Evolutionary conservation across 2,329 filamentous ascomycete species (phyloP).

Genomic region (Pseudogymnoascus sp.): DNA sequence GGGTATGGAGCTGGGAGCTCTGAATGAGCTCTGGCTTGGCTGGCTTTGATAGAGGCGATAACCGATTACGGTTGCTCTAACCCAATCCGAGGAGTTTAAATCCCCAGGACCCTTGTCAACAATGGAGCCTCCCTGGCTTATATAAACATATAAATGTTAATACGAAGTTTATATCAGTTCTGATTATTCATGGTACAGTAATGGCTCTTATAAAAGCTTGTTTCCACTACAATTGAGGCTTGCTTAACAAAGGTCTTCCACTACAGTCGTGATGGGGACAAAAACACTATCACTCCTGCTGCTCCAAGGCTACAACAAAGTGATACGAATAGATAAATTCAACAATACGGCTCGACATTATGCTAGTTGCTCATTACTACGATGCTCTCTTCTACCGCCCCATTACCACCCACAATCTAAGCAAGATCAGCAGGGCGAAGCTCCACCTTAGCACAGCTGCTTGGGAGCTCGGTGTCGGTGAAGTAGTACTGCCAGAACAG

Average conservation of each 20-base stretch:
- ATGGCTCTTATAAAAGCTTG: not conserved
- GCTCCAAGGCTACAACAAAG: not conserved
- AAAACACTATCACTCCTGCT: not conserved
- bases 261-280: not conserved
- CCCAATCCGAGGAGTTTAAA: slow-evolving; percentile 1
- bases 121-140: not conserved
- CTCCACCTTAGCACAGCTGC: slow-evolving; percentile 17
- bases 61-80: slow-evolving; percentile 7
- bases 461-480: slow-evolving; percentile 11
- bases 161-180: not conserved
- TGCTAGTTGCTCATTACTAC: not conserved
- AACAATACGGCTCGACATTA: not conserved
- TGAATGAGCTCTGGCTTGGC: slow-evolving; percentile 4
- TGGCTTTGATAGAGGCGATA: slow-evolving; percentile 2
- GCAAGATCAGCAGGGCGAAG: slow-evolving; percentile 11
- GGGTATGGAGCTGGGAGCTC: slow-evolving; percentile 3
- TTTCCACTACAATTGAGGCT: not conserved
- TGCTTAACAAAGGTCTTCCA: not conserved
- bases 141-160: not conserved
- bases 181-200: not conserved
- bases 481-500: slow-evolving; percentile 18
- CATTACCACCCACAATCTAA: not conserved
- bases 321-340: not conserved
- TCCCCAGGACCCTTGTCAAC: not conserved
- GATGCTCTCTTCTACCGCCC: not conserved